A percentile compares a stretch with the other conserved stretches of the same genome.
phyloP scores from a whole-genome alignment of 2,329 filamentous ascomycete genomes.

The Cryphonectria parasitica region DNA sequence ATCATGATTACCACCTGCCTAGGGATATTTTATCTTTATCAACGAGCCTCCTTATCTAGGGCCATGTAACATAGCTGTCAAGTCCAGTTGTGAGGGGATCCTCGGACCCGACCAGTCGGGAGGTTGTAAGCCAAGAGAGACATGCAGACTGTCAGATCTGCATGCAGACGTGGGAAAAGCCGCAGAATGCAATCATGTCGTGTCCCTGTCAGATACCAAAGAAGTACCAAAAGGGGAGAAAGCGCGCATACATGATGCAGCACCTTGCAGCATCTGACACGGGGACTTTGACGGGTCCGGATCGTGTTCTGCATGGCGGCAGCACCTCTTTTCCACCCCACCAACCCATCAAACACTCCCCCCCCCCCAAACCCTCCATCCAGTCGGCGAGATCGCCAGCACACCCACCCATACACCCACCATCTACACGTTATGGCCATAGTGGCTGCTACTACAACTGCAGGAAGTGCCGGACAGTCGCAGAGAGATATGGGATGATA shows the following conservation, averaged over 20 bases:
- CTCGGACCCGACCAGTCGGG: neutral
- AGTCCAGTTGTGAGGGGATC: neutral
- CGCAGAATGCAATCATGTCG: neutral
- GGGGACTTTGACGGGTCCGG: slow-evolving; percentile 1
- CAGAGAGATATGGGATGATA: neutral
- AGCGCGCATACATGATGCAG: slow-evolving; percentile 4
- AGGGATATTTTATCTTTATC: neutral
- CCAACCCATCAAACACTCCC: neutral
- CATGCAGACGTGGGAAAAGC: neutral
- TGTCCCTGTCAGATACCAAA: neutral
- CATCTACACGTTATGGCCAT: neutral
- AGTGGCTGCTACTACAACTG: neutral
- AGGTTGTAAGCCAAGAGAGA: neutral
- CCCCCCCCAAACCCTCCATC: neutral
- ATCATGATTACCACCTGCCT: neutral
- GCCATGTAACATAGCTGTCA: neutral
- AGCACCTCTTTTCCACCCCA: neutral
- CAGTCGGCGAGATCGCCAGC: slow-evolving; percentile 8
- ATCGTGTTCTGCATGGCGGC: neutral
- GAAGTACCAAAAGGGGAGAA: neutral
- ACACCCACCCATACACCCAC: neutral
- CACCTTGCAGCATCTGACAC: slow-evolving; percentile 25
- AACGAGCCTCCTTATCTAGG: neutral
- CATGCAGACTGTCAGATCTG: neutral
- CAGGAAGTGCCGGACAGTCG: neutral